Percentiles rank a stretch among this genome's conserved stretches.
Evolutionary conservation across 2,329 filamentous ascomycete species (phyloP).

Genomic region (Ilyonectria mors-panacis): DNA sequence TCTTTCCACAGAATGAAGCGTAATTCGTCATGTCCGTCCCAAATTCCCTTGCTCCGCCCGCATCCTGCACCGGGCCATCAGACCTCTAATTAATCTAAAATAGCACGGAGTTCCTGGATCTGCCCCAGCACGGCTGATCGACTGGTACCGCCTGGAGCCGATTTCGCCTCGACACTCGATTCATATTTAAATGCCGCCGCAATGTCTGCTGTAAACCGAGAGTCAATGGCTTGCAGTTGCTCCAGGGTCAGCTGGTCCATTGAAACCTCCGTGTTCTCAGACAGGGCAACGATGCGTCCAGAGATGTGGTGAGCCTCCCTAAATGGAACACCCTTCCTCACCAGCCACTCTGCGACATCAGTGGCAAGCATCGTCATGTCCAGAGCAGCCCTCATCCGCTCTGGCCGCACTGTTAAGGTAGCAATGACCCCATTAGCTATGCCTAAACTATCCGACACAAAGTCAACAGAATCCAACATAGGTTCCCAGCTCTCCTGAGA

Average conservation of each 20-base stretch:
- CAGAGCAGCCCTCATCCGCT: slow-evolving; percentile 80
- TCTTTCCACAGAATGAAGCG: slow-evolving; percentile 46
- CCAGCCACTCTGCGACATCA: slow-evolving; percentile 74
- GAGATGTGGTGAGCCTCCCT: slow-evolving; percentile 85
- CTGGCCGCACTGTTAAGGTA: slow-evolving; percentile 75
- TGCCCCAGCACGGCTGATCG: slow-evolving; percentile 74
- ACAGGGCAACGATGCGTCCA: slow-evolving; percentile 78
- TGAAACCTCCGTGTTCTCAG: slow-evolving; percentile 72
- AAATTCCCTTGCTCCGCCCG: slow-evolving; percentile 44
- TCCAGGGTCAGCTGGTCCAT: slow-evolving; percentile 79
- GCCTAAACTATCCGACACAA: slow-evolving; percentile 78
- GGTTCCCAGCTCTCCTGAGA: slow-evolving; percentile 83
- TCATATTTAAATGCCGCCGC: slow-evolving; percentile 78
- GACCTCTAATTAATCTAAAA: slow-evolving; percentile 51
- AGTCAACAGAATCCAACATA: slow-evolving; percentile 82
- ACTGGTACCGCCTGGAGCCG: slow-evolving; percentile 80
- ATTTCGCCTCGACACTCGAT: slow-evolving; percentile 78
- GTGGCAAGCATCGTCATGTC: slow-evolving; percentile 83
- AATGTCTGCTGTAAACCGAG: slow-evolving; percentile 78
- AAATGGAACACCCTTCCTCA: slow-evolving; percentile 78
- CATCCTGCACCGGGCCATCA: slow-evolving; percentile 42
- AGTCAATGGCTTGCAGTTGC: slow-evolving; percentile 77
- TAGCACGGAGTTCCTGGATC: slow-evolving; percentile 62
- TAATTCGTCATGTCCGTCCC: slow-evolving; percentile 45
- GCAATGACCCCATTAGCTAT: slow-evolving; percentile 82